Conservation (phyloP, 2,329 filamentous ascomycete genomes). For the Erysiphe pulchra region DNA sequence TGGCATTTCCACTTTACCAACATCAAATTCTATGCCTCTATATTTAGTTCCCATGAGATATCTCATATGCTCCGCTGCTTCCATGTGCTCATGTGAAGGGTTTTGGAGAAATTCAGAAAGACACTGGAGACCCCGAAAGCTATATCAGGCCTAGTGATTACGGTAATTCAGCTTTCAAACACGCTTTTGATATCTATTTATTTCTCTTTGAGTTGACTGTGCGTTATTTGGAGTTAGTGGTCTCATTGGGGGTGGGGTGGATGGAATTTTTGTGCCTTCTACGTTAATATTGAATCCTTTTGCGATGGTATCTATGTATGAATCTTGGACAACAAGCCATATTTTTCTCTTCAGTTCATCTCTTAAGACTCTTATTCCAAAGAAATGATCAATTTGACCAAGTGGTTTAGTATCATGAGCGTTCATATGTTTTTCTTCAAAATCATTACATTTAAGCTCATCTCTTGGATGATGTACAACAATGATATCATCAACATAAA, state of each 20-base stretch:
- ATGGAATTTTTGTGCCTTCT: neutral
- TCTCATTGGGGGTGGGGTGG: neutral
- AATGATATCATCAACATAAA: neutral
- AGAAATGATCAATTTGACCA: neutral
- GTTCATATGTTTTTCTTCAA: neutral
- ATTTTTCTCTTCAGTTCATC: neutral
- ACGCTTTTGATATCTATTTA: neutral
- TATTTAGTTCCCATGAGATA: constrained; percentile 1
- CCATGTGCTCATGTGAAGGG: neutral
- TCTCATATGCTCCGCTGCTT: neutral
- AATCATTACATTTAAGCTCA: neutral
- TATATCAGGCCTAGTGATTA: neutral
- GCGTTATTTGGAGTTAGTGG: neutral
- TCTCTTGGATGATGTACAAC: neutral
- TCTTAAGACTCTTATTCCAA: neutral
- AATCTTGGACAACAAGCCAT: constrained; percentile 1
- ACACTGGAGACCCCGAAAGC: neutral
- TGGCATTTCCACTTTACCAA: no score
- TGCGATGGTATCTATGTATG: neutral
- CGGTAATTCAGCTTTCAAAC: neutral
- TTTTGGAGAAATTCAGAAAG: neutral
- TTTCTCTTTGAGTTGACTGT: neutral
- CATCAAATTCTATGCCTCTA: neutral
- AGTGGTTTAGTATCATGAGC: neutral
- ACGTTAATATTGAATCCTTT: neutral